phyloP scores from a whole-genome alignment of 2,329 filamentous ascomycete species.

The Fusarium haematococcum region DNA sequence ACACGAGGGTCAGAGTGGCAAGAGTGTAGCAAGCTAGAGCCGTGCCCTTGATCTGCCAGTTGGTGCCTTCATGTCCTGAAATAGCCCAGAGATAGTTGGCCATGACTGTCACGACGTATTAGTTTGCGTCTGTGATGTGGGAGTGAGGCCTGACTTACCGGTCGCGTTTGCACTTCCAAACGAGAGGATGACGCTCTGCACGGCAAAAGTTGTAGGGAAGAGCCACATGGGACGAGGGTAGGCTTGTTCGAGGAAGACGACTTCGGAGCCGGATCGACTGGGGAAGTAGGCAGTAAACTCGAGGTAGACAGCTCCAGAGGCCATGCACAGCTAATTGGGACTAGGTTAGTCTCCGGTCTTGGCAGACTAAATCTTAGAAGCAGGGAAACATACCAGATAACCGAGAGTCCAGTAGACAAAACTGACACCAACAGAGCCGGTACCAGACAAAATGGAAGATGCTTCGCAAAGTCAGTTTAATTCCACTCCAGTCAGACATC shows the following conservation, averaged over 20 bases:
- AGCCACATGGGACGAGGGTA: conserved; percentile 73
- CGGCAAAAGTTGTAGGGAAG: conserved; percentile 72
- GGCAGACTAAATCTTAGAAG: conserved; percentile 35
- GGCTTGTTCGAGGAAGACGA: conserved; percentile 76
- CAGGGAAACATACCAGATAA: conserved; percentile 59
- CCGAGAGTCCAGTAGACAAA: conserved; percentile 75
- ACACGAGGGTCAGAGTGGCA: conserved; percentile 55
- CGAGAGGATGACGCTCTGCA: conserved; percentile 72
- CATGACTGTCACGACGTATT: conserved; percentile 56
- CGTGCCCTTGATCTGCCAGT: conserved; percentile 75
- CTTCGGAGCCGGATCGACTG: conserved; percentile 73
- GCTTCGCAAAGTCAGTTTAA: conserved; percentile 47
- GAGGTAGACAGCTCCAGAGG: conserved; percentile 66
- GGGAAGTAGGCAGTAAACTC: conserved; percentile 75
- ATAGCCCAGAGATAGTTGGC: conserved; percentile 72
- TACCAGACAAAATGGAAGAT: conserved; percentile 66
- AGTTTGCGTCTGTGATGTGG: not conserved
- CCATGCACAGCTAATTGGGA: conserved; percentile 42
- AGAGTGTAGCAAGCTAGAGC: conserved; percentile 72
- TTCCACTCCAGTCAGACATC: too few relatives aligned
- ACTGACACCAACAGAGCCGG: conserved; percentile 71
- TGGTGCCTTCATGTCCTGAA: conserved; percentile 59
- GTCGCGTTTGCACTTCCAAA: conserved; percentile 75
- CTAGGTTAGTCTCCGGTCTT: not conserved
- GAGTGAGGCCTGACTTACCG: conserved; percentile 6